phyloP scores from a whole-genome alignment of 495 filamentous ascomycete species.

The Hapsidospora chrysogenum region DNA sequence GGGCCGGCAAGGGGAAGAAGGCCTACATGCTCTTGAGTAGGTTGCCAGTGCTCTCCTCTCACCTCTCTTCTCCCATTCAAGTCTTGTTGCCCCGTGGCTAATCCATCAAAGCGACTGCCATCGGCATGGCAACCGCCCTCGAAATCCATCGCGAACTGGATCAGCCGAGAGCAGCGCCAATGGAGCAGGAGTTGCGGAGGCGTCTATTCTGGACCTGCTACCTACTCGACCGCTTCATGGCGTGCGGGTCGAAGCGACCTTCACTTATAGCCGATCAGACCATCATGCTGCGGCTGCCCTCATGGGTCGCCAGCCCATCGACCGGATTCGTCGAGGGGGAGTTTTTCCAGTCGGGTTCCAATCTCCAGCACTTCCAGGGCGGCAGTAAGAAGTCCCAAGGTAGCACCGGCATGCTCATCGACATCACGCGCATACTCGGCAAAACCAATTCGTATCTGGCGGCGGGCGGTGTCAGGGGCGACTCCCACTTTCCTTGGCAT shows the following conservation, averaged over 20 bases:
- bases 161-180: constrained; percentile 33
- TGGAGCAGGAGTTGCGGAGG: constrained; percentile 56
- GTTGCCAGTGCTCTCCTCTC: constrained; percentile 8
- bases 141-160: constrained; percentile 60
- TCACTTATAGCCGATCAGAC: constrained; percentile 60
- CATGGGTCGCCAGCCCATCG: constrained; percentile 39
- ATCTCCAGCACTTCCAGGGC: constrained; percentile 49
- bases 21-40: constrained; percentile 71
- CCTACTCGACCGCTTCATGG: constrained; percentile 62
- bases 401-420: constrained; percentile 57
- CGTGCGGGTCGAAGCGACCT: constrained; percentile 62
- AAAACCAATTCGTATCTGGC: constrained; percentile 73
- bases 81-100: too few relatives aligned
- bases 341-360: constrained; percentile 58
- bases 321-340: constrained; percentile 50
- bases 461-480: constrained; percentile 70
- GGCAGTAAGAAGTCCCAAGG: constrained; percentile 50
- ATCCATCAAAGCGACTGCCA: constrained; percentile 62
- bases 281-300: constrained; percentile 53
- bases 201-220: constrained; percentile 76
- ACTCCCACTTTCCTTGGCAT: constrained; percentile 83
- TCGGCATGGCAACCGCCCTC: constrained; percentile 66
- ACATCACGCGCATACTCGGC: constrained; percentile 65
- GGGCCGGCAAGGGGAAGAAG: constrained; percentile 64
- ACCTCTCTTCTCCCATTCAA: not conserved